Conservation (phyloP, 495 filamentous ascomycete species). For the Massariosphaeria phaeospora region DNA sequence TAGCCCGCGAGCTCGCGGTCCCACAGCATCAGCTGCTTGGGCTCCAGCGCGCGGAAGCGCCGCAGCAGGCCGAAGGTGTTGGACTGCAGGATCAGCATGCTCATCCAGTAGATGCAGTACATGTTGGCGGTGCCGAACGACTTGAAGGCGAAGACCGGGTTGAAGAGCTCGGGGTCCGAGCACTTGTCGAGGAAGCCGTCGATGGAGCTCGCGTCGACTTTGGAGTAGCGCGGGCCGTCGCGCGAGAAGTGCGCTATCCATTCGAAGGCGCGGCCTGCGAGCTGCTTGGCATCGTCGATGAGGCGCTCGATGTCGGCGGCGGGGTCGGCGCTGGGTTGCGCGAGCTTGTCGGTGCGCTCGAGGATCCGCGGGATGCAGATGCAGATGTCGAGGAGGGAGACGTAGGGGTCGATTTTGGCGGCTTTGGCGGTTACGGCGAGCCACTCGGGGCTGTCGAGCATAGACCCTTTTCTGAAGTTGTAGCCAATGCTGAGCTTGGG, state of each 20-base stretch:
- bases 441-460: conserved; percentile 23
- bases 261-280: background rate
- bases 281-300: conserved; percentile 7
- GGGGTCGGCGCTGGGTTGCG: background rate
- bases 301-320: conserved; percentile 12
- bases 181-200: conserved; percentile 9
- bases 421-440: conserved; percentile 11
- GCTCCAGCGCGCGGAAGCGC: conserved; percentile 1
- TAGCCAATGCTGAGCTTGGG: conserved; percentile 19
- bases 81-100: conserved; percentile 23
- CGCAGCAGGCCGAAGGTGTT: conserved; percentile 16
- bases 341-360: conserved; percentile 20
- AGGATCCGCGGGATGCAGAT: conserved; percentile 26
- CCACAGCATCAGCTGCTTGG: conserved; percentile 17
- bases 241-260: conserved; percentile 18
- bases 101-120: conserved; percentile 25
- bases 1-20: conserved; percentile 23
- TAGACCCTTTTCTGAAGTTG: conserved; percentile 15
- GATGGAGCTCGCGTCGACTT: background rate
- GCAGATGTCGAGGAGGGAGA: conserved; percentile 16
- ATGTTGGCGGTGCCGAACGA: conserved; percentile 12
- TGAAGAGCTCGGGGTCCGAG: conserved; percentile 4
- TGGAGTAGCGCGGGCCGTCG: conserved; percentile 10
- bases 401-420: conserved; percentile 11
- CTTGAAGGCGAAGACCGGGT: conserved; percentile 18